phyloP scores from a whole-genome alignment of 1,284 basidiomycete species.

The Hemileia vastatrix region DNA sequence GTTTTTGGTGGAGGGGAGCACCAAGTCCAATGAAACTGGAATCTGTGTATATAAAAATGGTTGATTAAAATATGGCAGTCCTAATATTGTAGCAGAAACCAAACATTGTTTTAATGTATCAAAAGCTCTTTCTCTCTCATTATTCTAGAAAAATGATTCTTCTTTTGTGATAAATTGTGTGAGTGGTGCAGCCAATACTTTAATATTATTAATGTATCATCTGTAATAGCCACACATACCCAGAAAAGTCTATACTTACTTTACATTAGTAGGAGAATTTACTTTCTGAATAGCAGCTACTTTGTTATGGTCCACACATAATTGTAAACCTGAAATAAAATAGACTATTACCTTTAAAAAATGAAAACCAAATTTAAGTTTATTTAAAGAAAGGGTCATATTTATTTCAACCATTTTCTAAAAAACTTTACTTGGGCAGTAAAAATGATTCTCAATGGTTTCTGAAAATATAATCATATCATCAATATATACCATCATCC shows the following conservation, averaged over 20 bases:
- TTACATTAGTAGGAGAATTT: neutral
- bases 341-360: slow-evolving; percentile 6
- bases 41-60: too few species aligned
- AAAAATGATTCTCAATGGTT: neutral
- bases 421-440: neutral
- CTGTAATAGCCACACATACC: slow-evolving; percentile 4
- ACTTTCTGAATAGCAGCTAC: neutral
- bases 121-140: too few species aligned
- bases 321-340: neutral
- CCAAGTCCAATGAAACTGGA: too few species aligned
- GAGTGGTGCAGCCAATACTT: neutral
- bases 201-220: neutral
- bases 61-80: too few species aligned
- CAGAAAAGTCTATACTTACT: neutral
- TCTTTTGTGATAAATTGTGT: too few species aligned
- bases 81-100: too few species aligned
- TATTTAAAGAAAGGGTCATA: slow-evolving; percentile 2
- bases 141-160: too few species aligned
- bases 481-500: slow-evolving; percentile 11
- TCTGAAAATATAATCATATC: slow-evolving; percentile 5
- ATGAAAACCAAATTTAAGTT: slow-evolving; percentile 5
- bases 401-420: neutral
- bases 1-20: too few species aligned
- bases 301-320: neutral
- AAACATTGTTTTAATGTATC: too few species aligned